Conservation (phyloP, 2,329 filamentous ascomycete genomes). For the Penicillium concentricum region DNA sequence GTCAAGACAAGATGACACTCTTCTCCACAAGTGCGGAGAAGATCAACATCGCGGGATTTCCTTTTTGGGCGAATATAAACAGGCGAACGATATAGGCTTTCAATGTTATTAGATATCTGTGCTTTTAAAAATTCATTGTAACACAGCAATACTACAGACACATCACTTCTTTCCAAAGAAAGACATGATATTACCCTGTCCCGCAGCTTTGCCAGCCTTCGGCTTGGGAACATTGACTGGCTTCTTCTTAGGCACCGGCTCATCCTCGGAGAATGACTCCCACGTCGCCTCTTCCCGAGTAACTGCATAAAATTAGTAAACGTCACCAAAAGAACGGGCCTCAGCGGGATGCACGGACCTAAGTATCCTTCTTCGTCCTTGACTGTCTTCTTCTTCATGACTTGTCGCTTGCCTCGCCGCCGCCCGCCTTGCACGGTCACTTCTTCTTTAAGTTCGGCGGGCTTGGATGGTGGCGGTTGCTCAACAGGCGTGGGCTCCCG, state of each 20-base stretch:
- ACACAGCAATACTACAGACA: neutral
- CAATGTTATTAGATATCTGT: neutral
- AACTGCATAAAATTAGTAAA: constrained; percentile 54
- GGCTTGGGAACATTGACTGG: constrained; percentile 49
- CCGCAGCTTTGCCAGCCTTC: constrained; percentile 56
- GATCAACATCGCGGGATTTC: constrained; percentile 12
- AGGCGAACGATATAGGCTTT: neutral
- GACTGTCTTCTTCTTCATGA: constrained; percentile 84
- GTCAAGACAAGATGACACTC: constrained; percentile 9
- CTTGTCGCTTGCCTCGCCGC: constrained; percentile 71
- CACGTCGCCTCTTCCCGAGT: constrained; percentile 80
- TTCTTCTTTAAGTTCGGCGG: constrained; percentile 50
- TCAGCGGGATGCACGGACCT: constrained; percentile 49
- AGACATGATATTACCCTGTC: constrained; percentile 79
- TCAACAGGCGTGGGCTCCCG: constrained; percentile 41
- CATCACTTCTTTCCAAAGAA: constrained; percentile 80
- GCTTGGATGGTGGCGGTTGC: constrained; percentile 39
- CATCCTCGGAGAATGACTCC: constrained; percentile 94
- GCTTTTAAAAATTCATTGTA: neutral
- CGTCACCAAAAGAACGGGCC: neutral
- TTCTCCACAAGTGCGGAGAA: constrained; percentile 25
- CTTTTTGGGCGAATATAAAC: neutral
- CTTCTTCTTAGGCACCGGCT: constrained; percentile 56
- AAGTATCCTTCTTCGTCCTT: constrained; percentile 90
- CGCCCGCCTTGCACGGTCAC: constrained; percentile 62